Evolutionary conservation across 2,329 filamentous ascomycete species (phyloP).

Genomic region (Aurifilum marmelostoma): DNA sequence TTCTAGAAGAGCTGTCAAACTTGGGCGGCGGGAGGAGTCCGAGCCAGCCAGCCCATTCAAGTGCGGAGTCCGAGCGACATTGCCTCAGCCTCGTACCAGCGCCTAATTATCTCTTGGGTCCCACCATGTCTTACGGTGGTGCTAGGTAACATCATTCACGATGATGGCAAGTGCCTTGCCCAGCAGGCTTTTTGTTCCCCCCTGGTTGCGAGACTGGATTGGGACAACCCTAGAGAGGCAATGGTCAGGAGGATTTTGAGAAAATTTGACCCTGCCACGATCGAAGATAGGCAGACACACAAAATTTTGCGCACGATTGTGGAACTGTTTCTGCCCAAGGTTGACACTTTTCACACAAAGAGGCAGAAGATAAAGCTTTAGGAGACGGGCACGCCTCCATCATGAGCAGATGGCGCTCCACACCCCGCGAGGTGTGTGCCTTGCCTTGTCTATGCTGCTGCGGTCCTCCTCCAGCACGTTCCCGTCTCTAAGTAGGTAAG

Average conservation of each 20-base stretch:
- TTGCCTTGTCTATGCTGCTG: background rate
- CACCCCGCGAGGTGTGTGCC: background rate
- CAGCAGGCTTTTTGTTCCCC: background rate
- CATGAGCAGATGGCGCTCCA: background rate
- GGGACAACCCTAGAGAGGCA: background rate
- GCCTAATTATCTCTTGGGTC: background rate
- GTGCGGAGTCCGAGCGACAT: background rate
- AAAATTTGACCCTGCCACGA: background rate
- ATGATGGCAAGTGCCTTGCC: background rate
- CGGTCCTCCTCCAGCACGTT: background rate
- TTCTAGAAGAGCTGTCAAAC: conserved; percentile 19
- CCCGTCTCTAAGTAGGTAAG: background rate
- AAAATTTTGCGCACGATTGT: background rate
- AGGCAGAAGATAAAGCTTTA: background rate
- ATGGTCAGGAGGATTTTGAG: conserved; percentile 1
- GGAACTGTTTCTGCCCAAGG: background rate
- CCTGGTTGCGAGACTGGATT: background rate
- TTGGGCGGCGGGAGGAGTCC: background rate
- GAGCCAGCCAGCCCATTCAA: background rate
- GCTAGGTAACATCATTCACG: background rate
- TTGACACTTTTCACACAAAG: background rate
- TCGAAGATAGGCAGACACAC: background rate
- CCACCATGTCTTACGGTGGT: background rate
- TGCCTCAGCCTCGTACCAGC: background rate
- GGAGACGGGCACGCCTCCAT: background rate